Percentiles rank a stretch among this genome's conserved stretches.
phyloP scores from a whole-genome alignment of 2,329 filamentous ascomycete genomes.

The Aquanectria penicillioides region DNA sequence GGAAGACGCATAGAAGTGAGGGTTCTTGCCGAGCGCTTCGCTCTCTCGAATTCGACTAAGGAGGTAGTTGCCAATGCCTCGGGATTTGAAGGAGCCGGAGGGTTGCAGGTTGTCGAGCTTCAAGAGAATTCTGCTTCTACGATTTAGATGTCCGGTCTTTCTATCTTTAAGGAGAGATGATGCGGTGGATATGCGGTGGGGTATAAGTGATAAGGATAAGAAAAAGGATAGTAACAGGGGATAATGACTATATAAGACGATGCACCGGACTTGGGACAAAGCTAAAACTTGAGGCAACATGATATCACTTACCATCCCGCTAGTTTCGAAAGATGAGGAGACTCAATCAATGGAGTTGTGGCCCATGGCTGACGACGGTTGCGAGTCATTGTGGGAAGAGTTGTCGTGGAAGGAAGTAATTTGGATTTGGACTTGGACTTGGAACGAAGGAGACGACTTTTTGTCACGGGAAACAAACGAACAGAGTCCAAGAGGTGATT shows the following conservation, averaged over 20 bases:
- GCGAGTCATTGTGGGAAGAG: conserved; percentile 28
- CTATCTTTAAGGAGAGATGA: too few species aligned
- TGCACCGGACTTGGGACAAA: background rate
- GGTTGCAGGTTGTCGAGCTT: conserved; percentile 87
- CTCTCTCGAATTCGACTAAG: conserved; percentile 53
- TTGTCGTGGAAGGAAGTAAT: background rate
- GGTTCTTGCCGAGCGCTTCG: conserved; percentile 17
- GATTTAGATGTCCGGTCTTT: conserved; percentile 29
- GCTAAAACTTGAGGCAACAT: background rate
- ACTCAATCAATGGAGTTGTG: conserved; percentile 30
- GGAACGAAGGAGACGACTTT: too few species aligned
- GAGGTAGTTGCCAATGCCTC: conserved; percentile 78
- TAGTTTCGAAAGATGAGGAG: conserved; percentile 64
- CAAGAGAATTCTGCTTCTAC: conserved; percentile 75
- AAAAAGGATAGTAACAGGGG: background rate
- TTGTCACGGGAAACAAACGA: too few species aligned
- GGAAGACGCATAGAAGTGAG: conserved; percentile 77
- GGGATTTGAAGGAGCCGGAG: conserved; percentile 85
- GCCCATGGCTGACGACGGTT: conserved; percentile 31
- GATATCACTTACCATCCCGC: conserved; percentile 69
- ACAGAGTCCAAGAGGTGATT: too few species aligned
- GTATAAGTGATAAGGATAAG: background rate
- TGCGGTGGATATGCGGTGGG: background rate
- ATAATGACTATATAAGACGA: background rate
- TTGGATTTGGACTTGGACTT: too few species aligned